Evolutionary conservation across 805 yeast genomes (phyloP).

Genomic region (Candida vaughaniae): DNA sequence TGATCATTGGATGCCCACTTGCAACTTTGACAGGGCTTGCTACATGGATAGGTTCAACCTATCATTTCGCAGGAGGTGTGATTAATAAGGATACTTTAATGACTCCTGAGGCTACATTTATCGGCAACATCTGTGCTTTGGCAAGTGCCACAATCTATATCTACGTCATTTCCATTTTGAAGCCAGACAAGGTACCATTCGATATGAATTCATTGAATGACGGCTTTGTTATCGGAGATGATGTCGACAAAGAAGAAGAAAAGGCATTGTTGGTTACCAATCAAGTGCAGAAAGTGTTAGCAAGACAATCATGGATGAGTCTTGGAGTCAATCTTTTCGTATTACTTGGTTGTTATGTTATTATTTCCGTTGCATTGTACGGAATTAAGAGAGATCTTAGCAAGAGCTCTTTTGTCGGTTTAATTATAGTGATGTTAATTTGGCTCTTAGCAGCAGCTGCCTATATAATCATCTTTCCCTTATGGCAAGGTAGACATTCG

Average conservation of each 20-base stretch:
- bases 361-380: constrained; percentile 6
- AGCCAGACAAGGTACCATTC: constrained; percentile 10
- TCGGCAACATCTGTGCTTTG: constrained; percentile 40
- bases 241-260: constrained; percentile 12
- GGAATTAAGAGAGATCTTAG: constrained; percentile 3
- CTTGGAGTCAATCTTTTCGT: constrained; percentile 5
- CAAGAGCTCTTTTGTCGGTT: constrained; percentile 3
- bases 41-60: constrained; percentile 37
- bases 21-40: constrained; percentile 36
- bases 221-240: constrained; percentile 11
- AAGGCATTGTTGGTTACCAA: constrained; percentile 5
- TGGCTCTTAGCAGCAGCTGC: constrained; percentile 21
- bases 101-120: constrained; percentile 40
- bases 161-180: constrained; percentile 6
- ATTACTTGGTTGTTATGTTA: constrained; percentile 8
- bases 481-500: constrained; percentile 9
- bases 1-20: constrained; percentile 36
- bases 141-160: constrained; percentile 31
- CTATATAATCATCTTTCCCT: constrained; percentile 12
- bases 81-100: constrained; percentile 33
- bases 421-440: constrained; percentile 18
- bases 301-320: constrained; percentile 8
- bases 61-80: constrained; percentile 33
- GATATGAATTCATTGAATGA: constrained; percentile 8
- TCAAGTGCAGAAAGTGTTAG: constrained; percentile 1